Evolutionary conservation across 805 yeast species (phyloP), one percentile per base, ranked within the genome.

Genomic region (Candida mattraensis): DNA sequence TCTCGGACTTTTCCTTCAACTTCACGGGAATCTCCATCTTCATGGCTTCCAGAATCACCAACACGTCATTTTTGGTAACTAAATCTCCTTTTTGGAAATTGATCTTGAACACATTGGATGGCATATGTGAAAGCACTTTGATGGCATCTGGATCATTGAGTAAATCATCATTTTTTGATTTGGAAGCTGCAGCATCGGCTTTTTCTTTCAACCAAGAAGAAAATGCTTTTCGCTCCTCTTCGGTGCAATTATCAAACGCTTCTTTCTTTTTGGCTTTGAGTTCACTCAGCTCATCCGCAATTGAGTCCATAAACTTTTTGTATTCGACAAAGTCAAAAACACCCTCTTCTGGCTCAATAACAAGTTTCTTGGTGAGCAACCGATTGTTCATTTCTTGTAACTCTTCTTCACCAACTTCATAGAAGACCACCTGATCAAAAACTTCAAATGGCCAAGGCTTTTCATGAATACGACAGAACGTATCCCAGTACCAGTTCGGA

Each of bases 101-200:
- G 63, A 93, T 93, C 97, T 97, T 91, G 72, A 85, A 88, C 48
- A 97, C 74, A 40, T 98, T 98, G 11, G 96, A 83, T 56, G 80
- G 91, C 61, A 91, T 97, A 18, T 96, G 87, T 56, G 89, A 89
- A 11, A 88, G 85, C 65, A 83, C 59, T 51, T 78, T 84, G 7
- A 95, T 89, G 53, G 72, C 74, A 30, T 87, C 95, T 23, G 85
- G 78, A 54, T 75, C 84, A 40, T 32, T 26, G 16, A 35, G 23
- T 15, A 31, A 21, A 12, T 27, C 27, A 8, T 18, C 35, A 1
- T 37, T 21, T 4, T 14, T 17, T n/a, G 25, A 2, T 12, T 33
- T 42, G 25, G 47, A 22, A 7, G 29, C 36, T 19, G 58, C 48
- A 47, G 70, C 67, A 29, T 78, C 83, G 7, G 58, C 70, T 28